A percentile compares a stretch with the other conserved stretches of the same genome.
Evolutionary conservation across 345 rosid genomes (phyloP).

Genomic region (Eucalyptus pauciflora): DNA sequence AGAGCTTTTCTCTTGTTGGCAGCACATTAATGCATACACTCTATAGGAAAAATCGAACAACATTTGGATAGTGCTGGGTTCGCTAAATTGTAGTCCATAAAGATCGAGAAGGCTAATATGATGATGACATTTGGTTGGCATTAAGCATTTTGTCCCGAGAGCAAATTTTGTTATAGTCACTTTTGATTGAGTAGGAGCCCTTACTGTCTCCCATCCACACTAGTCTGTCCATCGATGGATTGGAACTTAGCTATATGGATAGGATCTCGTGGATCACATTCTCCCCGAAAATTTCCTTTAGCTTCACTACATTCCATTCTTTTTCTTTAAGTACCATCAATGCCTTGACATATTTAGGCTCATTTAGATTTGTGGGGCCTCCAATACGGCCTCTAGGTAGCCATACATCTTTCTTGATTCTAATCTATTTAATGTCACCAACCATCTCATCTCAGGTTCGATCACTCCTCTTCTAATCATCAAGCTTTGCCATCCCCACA

Average conservation of each 20-base stretch:
- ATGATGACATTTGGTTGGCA: neutral
- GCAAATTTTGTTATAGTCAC: neutral
- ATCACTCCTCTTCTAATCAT: neutral
- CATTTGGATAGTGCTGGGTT: neutral
- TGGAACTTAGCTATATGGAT: neutral
- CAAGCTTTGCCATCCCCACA: too few relatives aligned
- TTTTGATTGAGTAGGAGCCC: too few relatives aligned
- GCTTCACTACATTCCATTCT: neutral
- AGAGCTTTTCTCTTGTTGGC: neutral
- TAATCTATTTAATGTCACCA: neutral
- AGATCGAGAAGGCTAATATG: neutral
- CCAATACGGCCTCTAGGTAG: rapidly evolving
- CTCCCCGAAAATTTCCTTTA: too few relatives aligned
- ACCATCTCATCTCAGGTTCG: neutral
- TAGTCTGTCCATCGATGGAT: neutral
- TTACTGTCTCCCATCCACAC: neutral
- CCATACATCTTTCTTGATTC: neutral
- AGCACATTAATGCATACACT: rapidly evolving
- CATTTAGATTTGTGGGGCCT: neutral
- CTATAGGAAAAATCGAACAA: neutral
- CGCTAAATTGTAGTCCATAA: neutral
- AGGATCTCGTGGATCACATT: neutral
- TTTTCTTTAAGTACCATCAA: too few relatives aligned
- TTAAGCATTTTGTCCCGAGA: neutral
- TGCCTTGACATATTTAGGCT: too few relatives aligned